A percentile compares a stretch with the other conserved stretches of the same genome.
Conservation (phyloP, 2,329 filamentous ascomycete species). For the Penicillium sp. region DNA sequence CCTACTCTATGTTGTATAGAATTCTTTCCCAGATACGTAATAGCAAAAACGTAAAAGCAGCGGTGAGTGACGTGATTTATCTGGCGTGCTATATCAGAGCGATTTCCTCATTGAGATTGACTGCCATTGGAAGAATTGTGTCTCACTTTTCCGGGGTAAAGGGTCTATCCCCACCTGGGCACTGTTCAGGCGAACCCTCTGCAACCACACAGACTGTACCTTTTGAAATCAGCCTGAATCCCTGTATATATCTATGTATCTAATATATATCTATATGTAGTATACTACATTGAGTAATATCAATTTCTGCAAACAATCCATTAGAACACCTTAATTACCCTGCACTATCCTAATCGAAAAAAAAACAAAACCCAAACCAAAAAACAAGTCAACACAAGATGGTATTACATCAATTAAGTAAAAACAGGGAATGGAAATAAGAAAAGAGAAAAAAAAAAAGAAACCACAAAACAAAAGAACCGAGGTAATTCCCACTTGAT, state of each 20-base stretch:
- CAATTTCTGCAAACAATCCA: slow-evolving; percentile 14
- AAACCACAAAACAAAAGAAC: not conserved
- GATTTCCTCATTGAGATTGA: slow-evolving; percentile 2
- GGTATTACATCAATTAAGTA: slow-evolving; percentile 29
- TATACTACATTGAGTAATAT: not conserved
- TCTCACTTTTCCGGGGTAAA: slow-evolving; percentile 8
- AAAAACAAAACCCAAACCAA: not conserved
- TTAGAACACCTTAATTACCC: slow-evolving; percentile 26
- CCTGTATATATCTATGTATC: too few species aligned
- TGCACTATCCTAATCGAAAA: slow-evolving; percentile 7
- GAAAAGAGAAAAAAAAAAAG: not conserved
- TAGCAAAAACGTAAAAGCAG: not conserved
- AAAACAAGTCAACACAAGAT: slow-evolving; percentile 23
- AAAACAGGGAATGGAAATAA: slow-evolving; percentile 1
- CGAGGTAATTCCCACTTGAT: not conserved
- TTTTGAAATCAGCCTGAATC: not conserved
- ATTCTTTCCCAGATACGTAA: not conserved
- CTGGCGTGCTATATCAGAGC: slow-evolving; percentile 2
- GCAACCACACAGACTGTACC: not conserved
- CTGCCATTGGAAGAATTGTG: not conserved
- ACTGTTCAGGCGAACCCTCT: not conserved
- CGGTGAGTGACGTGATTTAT: not conserved
- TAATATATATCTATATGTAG: too few species aligned
- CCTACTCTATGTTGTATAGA: not conserved
- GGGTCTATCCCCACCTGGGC: not conserved